Evolutionary conservation across 179 eudicot species (phyloP).

Genomic region (Beta lomatogona): DNA sequence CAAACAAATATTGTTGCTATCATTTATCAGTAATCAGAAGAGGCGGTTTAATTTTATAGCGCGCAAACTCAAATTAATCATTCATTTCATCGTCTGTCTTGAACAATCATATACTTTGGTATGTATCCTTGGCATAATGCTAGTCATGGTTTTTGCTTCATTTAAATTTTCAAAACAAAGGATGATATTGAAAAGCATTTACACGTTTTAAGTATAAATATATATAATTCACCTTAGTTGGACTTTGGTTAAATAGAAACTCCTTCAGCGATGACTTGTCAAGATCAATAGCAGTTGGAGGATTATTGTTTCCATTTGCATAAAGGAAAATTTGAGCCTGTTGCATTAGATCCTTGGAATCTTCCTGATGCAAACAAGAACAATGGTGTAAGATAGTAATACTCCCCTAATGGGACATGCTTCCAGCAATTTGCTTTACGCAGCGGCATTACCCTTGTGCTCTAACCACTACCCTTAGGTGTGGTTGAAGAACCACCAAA

Average conservation of each 20-base stretch:
- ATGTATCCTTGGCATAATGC: background rate
- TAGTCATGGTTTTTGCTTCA: background rate
- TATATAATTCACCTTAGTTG: conserved; percentile 66
- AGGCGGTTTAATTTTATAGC: background rate
- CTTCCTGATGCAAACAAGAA: conserved; percentile 47
- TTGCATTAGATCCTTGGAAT: conserved; percentile 65
- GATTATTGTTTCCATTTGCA: conserved; percentile 70
- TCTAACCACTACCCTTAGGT: background rate
- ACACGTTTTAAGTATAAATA: background rate
- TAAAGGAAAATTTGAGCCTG: conserved; percentile 72
- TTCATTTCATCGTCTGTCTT: too few relatives aligned
- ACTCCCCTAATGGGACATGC: background rate
- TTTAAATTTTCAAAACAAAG: background rate
- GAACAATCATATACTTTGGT: too few relatives aligned
- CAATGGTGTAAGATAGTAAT: background rate
- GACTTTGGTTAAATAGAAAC: conserved; percentile 85
- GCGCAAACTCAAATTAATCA: too few relatives aligned
- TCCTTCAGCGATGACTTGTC: conserved; percentile 72
- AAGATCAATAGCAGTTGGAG: conserved; percentile 89
- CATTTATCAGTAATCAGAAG: background rate
- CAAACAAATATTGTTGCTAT: background rate
- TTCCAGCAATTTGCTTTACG: background rate
- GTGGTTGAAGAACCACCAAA: background rate
- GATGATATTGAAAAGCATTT: background rate
- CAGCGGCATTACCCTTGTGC: background rate